These are phyloP conservation scores for Calonectria pseudoreteaudii DNA, from an alignment of 2,329 filamentous ascomycete species.

Conservation along the genomic window DNA sequence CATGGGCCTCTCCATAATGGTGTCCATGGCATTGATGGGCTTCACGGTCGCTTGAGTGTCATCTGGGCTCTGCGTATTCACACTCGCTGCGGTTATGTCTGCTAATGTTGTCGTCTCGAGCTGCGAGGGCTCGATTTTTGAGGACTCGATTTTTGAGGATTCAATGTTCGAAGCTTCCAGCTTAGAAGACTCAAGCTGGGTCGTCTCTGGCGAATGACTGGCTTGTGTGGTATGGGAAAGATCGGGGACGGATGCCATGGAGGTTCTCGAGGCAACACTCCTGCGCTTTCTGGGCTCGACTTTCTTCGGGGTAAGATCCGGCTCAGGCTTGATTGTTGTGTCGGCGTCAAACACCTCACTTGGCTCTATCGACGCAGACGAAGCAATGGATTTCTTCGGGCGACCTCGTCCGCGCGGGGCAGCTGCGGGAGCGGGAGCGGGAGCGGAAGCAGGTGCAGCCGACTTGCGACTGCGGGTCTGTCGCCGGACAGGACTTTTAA, in stretches of 20 bases:
- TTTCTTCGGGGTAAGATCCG: conserved; percentile 51
- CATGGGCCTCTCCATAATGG: conserved; percentile 87
- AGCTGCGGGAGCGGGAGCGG: conserved; percentile 62
- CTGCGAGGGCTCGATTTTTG: background rate
- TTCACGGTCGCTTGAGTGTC: conserved; percentile 63
- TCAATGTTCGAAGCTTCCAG: background rate
- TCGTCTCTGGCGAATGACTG: conserved; percentile 68
- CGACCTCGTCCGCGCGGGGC: conserved; percentile 57
- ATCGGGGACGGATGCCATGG: conserved; percentile 55
- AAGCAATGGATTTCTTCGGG: conserved; percentile 55
- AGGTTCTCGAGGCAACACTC: conserved; percentile 61
- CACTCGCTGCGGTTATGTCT: conserved; percentile 77
- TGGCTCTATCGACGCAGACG: conserved; percentile 43
- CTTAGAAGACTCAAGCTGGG: conserved; percentile 57
- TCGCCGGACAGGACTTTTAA: conserved; percentile 64
- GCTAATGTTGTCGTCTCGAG: conserved; percentile 70
- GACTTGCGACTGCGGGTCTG: conserved; percentile 57
- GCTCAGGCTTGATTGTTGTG: conserved; percentile 47
- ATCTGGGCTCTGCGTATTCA: conserved; percentile 61
- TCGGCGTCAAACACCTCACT: conserved; percentile 53
- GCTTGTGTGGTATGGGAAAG: conserved; percentile 58
- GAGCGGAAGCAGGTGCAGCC: conserved; percentile 50
- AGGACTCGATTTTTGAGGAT: background rate
- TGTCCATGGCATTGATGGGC: conserved; percentile 81
- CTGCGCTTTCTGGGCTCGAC: conserved; percentile 75